These are phyloP conservation scores for Citrus sinensis DNA, from an alignment of 345 rosid genomes.

Conservation along the genomic window DVS_A1.0 CM039167.1:14670001-14670500, in stretches of 20 bases:
- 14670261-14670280: constrained; percentile 80
- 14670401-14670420: neutral
- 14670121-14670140: constrained; percentile 62
- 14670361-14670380: neutral
- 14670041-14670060: constrained; percentile 76
- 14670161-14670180: constrained; percentile 75
- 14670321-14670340: neutral
- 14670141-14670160: constrained; percentile 75
- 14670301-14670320: constrained; percentile 43
- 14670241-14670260: constrained; percentile 68
- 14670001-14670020: constrained; percentile 92
- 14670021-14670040: constrained; percentile 71
- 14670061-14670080: constrained; percentile 85
- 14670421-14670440: constrained; percentile 19
- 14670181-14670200: constrained; percentile 91
- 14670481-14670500: neutral
- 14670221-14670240: constrained; percentile 64
- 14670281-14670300: constrained; percentile 60
- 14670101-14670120: constrained; percentile 73
- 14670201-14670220: constrained; percentile 66
- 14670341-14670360: constrained; percentile 2
- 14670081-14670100: constrained; percentile 73
- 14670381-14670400: neutral
- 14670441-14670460: neutral
- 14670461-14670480: neutral